Conservation (phyloP, 1,284 basidiomycete species). For the Sanghuangporus weigelae region DNA sequence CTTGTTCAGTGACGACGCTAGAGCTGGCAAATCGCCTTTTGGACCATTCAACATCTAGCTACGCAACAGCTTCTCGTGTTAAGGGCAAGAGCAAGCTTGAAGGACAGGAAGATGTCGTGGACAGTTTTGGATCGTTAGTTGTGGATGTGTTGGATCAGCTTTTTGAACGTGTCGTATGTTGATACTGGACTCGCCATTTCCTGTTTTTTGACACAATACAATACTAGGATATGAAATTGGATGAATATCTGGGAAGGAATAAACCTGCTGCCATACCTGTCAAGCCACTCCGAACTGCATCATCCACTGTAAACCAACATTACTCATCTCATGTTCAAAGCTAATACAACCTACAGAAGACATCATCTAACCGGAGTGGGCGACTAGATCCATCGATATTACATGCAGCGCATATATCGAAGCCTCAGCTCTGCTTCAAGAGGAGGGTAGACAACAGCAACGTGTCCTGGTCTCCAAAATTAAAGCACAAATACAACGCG, state of each 20-base stretch:
- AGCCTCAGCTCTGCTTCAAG: slow-evolving; percentile 77
- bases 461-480: slow-evolving; percentile 53
- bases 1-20: slow-evolving; percentile 55
- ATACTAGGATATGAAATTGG: slow-evolving; percentile 72
- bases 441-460: slow-evolving; percentile 50
- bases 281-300: slow-evolving; percentile 23
- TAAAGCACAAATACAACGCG: slow-evolving; percentile 74
- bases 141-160: slow-evolving; percentile 83
- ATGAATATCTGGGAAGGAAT: slow-evolving; percentile 69
- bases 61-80: slow-evolving; percentile 30
- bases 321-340: not conserved
- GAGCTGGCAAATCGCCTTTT: slow-evolving; percentile 62
- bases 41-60: slow-evolving; percentile 38
- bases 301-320: not conserved
- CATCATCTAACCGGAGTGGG: slow-evolving; percentile 29
- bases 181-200: not conserved
- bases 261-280: slow-evolving; percentile 62
- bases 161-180: slow-evolving; percentile 77
- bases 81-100: slow-evolving; percentile 49
- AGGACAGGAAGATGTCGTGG: slow-evolving; percentile 74
- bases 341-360: slow-evolving; percentile 22
- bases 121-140: slow-evolving; percentile 73
- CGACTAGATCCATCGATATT: slow-evolving; percentile 56
- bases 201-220: slow-evolving; percentile 1
- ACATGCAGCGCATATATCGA: slow-evolving; percentile 64